A percentile compares a stretch with the other conserved stretches of the same genome.
phyloP scores from a whole-genome alignment of 2,329 filamentous ascomycete species.

The Beauveria varroae region DNA sequence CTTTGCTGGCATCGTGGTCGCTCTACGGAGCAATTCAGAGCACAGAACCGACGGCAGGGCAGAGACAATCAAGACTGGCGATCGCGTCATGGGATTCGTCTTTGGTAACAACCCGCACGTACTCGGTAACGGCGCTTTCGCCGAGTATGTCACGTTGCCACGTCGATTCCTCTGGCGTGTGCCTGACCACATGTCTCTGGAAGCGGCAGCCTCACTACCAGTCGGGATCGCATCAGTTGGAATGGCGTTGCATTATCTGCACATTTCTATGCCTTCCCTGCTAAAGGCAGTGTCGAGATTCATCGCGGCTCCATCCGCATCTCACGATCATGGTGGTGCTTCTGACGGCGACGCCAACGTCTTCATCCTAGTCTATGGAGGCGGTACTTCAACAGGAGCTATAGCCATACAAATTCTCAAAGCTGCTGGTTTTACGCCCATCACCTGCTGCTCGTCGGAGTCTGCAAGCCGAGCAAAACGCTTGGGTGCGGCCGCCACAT shows the following conservation, averaged over 20 bases:
- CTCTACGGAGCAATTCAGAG: neutral
- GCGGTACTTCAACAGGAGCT: slow-evolving; percentile 21
- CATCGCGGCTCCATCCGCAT: neutral
- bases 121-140: neutral
- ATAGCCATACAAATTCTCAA: slow-evolving; percentile 18
- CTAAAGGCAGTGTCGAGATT: neutral
- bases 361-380: slow-evolving; percentile 23
- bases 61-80: neutral
- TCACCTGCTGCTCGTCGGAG: neutral
- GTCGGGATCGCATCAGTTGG: neutral
- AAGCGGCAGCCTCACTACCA: neutral
- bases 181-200: neutral
- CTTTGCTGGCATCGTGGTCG: neutral
- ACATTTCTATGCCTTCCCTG: neutral
- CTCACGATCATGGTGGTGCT: neutral
- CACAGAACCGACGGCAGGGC: neutral
- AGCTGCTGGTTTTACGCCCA: neutral
- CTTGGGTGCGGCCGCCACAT: slow-evolving; percentile 12
- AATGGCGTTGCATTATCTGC: neutral
- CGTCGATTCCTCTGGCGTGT: neutral
- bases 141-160: neutral
- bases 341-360: slow-evolving; percentile 1
- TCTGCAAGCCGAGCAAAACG: neutral
- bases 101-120: neutral
- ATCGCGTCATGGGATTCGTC: neutral